Base-by-base conservation (phyloP, 1,139 yeast species). In the Blastobotrys aristatus region DNA sequence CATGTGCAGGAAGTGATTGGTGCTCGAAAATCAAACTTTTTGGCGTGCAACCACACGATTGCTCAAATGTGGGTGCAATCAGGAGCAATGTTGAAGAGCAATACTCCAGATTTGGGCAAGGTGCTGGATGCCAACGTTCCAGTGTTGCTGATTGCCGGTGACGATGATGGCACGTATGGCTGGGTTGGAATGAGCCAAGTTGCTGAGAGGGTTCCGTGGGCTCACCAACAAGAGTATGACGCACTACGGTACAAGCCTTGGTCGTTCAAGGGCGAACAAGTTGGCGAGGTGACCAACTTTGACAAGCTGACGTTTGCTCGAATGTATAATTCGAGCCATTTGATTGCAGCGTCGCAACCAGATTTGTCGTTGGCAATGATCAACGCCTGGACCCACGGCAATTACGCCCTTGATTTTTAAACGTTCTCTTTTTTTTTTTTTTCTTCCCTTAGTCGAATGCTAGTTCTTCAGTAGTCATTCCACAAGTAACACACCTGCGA, bases 141-240 rank as follows among this genome's bases (percentile, higher is more conserved):
- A 3, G 88, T 85, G 7, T 74, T 87, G 62, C 73, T 86, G 52
- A 86, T 85, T 60, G 95, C 94, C 10, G 96, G 96, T 60, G 95
- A 87, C 68, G 85, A 86, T 68, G 96, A 87, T 66, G 85, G 78
- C 64, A 86, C 86, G 56, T 86, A 95, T 70, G 87, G 86, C 70
- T 86, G 95, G 95, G 74, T 86, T 57, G 95, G 95, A 52, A 84
- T 84, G 68, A 76, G 76, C 58, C 92, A 84, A 3, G 86, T 95
- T 95, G 71, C 86, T 39, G 73, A 83, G 57, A 72, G 67, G 48
- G 74, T 87, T 57, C 80, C 79, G 50, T 87, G 92, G 88, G 50
- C 55, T 10, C 70, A 69, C 30, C 60, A 64, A 17, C 57, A 58
- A 31, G 50, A 56, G 44, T 59, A 62, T 52, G 54, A 54, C 49